Percentiles rank a stretch among this genome's conserved stretches.
phyloP scores from a whole-genome alignment of 345 rosid genomes.

The Carallia pectinifolia region DNA sequence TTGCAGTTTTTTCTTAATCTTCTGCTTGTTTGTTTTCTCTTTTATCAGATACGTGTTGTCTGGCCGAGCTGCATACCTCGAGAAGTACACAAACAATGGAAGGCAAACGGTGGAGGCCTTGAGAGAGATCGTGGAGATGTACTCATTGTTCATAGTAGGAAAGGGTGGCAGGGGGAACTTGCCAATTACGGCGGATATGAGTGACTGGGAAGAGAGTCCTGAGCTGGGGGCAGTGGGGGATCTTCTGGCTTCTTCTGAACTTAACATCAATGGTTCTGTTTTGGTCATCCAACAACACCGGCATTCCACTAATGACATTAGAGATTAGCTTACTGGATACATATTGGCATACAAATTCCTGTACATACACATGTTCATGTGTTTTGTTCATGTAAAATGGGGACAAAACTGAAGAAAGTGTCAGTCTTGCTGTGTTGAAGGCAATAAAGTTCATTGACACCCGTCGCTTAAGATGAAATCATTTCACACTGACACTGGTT shows the following conservation, averaged over 20 bases:
- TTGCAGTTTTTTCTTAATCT: too few relatives aligned
- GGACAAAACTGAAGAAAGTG: not conserved
- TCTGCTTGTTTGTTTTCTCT: not conserved
- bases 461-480: too few relatives aligned
- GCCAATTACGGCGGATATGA: conserved; percentile 56
- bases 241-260: conserved; percentile 56
- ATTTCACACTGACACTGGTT: too few relatives aligned
- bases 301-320: conserved; percentile 19
- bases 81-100: conserved; percentile 49
- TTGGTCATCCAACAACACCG: conserved; percentile 72
- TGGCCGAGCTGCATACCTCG: conserved; percentile 55
- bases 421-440: too few relatives aligned
- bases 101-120: conserved; percentile 43
- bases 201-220: conserved; percentile 94
- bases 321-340: not conserved
- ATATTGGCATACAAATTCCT: not conserved
- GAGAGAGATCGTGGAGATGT: conserved; percentile 50
- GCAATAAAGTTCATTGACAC: too few relatives aligned
- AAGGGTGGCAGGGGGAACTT: conserved; percentile 47
- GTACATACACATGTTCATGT: not conserved
- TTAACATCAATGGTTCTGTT: conserved; percentile 52
- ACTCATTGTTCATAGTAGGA: conserved; percentile 63
- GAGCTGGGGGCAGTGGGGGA: conserved; percentile 72
- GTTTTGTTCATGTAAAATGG: not conserved
- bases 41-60: conserved; percentile 48